These are phyloP conservation scores for Talaromyces sp. DNA, from an alignment of 2,329 filamentous ascomycete species.

Conservation along the genomic window DNA sequence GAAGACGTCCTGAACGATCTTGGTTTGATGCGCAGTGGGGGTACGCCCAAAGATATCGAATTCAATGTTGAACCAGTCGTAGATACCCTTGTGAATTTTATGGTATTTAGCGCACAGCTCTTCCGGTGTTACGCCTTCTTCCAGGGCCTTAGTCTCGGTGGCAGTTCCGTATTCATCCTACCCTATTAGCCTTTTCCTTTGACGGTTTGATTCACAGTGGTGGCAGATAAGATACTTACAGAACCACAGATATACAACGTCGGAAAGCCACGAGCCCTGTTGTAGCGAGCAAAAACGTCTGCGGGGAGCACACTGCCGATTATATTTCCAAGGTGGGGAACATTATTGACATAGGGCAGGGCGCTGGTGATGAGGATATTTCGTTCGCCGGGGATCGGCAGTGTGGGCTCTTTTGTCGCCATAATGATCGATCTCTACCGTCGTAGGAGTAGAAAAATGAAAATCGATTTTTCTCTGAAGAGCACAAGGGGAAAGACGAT, in stretches of 20 bases:
- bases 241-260: constrained; percentile 79
- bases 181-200: background rate
- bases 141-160: constrained; percentile 90
- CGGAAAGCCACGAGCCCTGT: constrained; percentile 59
- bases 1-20: constrained; percentile 92
- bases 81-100: constrained; percentile 81
- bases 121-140: constrained; percentile 76
- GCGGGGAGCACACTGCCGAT: constrained; percentile 83
- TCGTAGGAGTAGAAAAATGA: background rate
- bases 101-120: constrained; percentile 92
- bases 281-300: constrained; percentile 66
- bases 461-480: background rate
- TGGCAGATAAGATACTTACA: constrained; percentile 40
- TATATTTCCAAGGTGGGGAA: constrained; percentile 83
- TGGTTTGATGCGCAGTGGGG: constrained; percentile 80
- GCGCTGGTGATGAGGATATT: constrained; percentile 90
- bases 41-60: constrained; percentile 96
- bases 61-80: constrained; percentile 91
- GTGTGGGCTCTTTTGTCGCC: constrained; percentile 37
- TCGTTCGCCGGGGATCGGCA: constrained; percentile 68
- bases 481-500: background rate
- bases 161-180: constrained; percentile 90
- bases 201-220: constrained; percentile 18
- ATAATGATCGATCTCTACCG: constrained; percentile 5
- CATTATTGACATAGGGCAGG: constrained; percentile 78